phyloP scores from a whole-genome alignment of 495 filamentous ascomycete genomes.

The Achaetomiella virescens region DNA sequence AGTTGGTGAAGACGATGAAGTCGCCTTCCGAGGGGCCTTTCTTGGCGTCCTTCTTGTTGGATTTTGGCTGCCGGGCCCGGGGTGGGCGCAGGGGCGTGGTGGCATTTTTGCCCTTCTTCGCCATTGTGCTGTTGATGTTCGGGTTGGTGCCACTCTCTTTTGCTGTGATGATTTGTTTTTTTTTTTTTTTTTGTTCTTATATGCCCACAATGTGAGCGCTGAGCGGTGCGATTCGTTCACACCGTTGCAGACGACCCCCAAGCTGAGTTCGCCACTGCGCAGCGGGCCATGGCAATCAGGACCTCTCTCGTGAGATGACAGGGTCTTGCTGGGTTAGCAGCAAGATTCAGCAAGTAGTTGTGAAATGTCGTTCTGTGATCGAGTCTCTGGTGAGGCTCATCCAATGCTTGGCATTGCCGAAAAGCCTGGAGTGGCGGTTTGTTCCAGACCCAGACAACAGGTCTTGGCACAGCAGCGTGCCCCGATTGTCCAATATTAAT shows the following conservation, averaged over 20 bases:
- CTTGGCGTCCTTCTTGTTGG: conserved; percentile 29
- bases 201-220: background rate
- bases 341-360: background rate
- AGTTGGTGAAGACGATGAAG: conserved; percentile 63
- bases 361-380: conserved; percentile 1
- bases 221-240: conserved; percentile 2
- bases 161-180: conserved; percentile 5
- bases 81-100: conserved; percentile 26
- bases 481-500: no score
- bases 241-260: background rate
- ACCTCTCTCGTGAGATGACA: background rate
- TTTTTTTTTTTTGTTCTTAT: background rate
- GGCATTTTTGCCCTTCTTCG: conserved; percentile 46
- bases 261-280: background rate
- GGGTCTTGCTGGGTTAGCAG: background rate
- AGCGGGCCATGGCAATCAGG: conserved; percentile 11
- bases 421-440: background rate
- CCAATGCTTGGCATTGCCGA: conserved; percentile 1
- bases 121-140: conserved; percentile 24
- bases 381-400: background rate
- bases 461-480: background rate
- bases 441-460: background rate
- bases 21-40: conserved; percentile 46
- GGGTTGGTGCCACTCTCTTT: background rate
- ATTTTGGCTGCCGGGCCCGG: conserved; percentile 23